Percentiles rank a stretch among this genome's conserved stretches.
These are phyloP conservation scores for Grigorovia jiainica DNA, from an alignment of 805 yeast species.

Conservation along the genomic window DNA sequence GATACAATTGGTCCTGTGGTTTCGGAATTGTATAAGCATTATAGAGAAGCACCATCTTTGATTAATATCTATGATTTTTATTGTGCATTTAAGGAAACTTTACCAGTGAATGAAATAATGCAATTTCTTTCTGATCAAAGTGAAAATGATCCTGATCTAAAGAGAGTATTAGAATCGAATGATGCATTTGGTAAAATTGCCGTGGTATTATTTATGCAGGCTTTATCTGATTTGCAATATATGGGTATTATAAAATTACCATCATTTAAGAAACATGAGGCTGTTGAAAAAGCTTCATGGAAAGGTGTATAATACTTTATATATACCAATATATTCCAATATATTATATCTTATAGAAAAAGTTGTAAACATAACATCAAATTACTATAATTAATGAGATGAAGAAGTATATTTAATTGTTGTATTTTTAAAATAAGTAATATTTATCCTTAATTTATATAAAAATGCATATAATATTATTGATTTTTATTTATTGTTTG, in stretches of 20 bases:
- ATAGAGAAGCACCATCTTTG: slow-evolving; percentile 67
- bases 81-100: slow-evolving; percentile 46
- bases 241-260: slow-evolving; percentile 62
- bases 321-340: too few species aligned
- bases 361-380: too few species aligned
- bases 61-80: slow-evolving; percentile 63
- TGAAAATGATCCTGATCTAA: slow-evolving; percentile 19
- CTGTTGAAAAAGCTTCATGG: slow-evolving; percentile 28
- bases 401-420: too few species aligned
- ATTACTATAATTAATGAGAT: too few species aligned
- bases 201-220: slow-evolving; percentile 67
- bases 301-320: slow-evolving; percentile 22
- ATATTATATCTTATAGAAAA: too few species aligned
- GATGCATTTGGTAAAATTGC: slow-evolving; percentile 52
- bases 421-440: too few species aligned
- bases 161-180: slow-evolving; percentile 14
- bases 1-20: slow-evolving; percentile 42
- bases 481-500: background rate
- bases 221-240: slow-evolving; percentile 57
- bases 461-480: too few species aligned
- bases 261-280: slow-evolving; percentile 27
- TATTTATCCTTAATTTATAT: too few species aligned
- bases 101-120: slow-evolving; percentile 28
- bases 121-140: slow-evolving; percentile 19
- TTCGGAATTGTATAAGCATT: slow-evolving; percentile 51